phyloP scores from a whole-genome alignment of 1,284 basidiomycete genomes.

The Naganishia liquefaciens region DNA sequence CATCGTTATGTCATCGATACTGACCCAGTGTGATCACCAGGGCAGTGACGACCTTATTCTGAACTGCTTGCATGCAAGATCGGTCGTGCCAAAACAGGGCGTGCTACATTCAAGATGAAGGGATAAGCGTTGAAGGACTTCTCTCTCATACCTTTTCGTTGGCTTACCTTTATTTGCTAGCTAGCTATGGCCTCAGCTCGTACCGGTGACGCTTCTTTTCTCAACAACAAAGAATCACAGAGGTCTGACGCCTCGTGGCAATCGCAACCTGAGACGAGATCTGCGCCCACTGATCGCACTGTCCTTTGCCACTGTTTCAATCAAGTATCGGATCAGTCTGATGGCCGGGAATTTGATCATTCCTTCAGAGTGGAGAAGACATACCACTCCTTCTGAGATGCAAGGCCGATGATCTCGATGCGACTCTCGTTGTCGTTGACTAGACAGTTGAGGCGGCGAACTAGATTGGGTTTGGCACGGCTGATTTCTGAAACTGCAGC shows the following conservation, averaged over 20 bases:
- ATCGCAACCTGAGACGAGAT: constrained; percentile 1
- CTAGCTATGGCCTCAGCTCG: too few species aligned
- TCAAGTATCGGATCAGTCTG: neutral
- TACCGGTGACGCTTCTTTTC: neutral
- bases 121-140: too few species aligned
- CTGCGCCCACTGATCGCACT: neutral
- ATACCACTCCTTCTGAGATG: too few species aligned
- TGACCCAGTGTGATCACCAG: too few species aligned
- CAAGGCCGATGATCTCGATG: neutral
- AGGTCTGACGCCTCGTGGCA: neutral
- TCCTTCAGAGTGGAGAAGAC: neutral
- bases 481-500: too few species aligned
- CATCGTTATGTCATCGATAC: neutral
- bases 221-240: neutral
- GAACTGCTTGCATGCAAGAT: neutral
- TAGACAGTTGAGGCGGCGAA: neutral
- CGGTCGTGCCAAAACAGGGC: too few species aligned
- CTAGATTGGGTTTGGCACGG: neutral
- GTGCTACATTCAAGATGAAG: too few species aligned
- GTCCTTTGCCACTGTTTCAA: constrained; percentile 21
- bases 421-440: neutral
- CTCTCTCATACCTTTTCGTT: neutral
- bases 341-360: too few species aligned
- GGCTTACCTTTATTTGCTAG: neutral
- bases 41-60: too few species aligned